phyloP scores from a whole-genome alignment of 805 yeast species.

The Vanderwaltozyma polyspora region DNA sequence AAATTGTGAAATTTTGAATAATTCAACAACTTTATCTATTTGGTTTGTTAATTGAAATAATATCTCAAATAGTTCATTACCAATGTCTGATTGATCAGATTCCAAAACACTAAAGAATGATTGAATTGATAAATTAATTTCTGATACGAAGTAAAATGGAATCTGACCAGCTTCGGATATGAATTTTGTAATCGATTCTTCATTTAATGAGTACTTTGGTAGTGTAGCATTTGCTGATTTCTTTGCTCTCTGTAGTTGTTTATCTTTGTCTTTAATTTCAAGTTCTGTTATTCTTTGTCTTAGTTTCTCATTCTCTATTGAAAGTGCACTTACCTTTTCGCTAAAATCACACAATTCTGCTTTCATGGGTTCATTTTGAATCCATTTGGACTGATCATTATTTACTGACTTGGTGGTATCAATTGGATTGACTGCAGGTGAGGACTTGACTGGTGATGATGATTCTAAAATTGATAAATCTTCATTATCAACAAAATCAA shows the following conservation, averaged over 20 bases:
- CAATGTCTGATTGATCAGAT: slow-evolving; percentile 6
- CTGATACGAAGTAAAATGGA: slow-evolving; percentile 8
- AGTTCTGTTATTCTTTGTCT: slow-evolving; percentile 33
- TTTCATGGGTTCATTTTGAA: too few relatives aligned
- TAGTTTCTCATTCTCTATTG: slow-evolving; percentile 27
- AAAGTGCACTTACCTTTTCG: slow-evolving; percentile 17
- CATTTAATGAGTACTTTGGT: slow-evolving; percentile 1
- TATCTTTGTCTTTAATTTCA: slow-evolving; percentile 26
- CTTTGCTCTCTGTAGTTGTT: not conserved
- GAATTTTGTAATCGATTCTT: slow-evolving; percentile 5
- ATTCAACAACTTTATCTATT: slow-evolving; percentile 11
- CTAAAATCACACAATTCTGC: slow-evolving; percentile 28
- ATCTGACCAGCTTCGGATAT: slow-evolving; percentile 10
- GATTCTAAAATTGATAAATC: too few relatives aligned
- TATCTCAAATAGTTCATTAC: slow-evolving; percentile 13
- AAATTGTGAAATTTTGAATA: slow-evolving; percentile 18
- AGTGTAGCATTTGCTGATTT: too few relatives aligned
- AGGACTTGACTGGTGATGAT: too few relatives aligned
- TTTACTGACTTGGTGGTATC: too few relatives aligned
- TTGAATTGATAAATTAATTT: slow-evolving; percentile 4
- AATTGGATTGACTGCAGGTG: too few relatives aligned
- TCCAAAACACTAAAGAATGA: slow-evolving; percentile 6
- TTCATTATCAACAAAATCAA: too few relatives aligned
- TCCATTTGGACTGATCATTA: too few relatives aligned
- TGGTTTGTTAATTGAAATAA: slow-evolving; percentile 17